Evolutionary conservation across 2,329 filamentous ascomycete genomes (phyloP).

Genomic region (Dendryphion nanum): DNA sequence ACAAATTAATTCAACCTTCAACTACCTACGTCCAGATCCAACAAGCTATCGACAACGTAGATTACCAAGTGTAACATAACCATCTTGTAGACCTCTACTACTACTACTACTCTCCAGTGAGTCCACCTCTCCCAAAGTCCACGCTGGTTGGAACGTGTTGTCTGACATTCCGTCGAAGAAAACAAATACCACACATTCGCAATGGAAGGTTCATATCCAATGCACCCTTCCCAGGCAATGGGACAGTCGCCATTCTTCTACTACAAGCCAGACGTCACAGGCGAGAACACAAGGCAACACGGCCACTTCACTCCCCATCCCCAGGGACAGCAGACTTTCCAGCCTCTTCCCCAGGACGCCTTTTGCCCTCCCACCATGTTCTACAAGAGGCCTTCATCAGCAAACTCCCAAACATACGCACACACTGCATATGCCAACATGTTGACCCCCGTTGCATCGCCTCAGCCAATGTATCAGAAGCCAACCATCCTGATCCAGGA

Average conservation of each 20-base stretch:
- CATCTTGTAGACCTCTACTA: constrained; percentile 10
- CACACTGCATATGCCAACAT: constrained; percentile 58
- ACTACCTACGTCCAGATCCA: constrained; percentile 4
- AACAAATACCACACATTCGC: constrained; percentile 26
- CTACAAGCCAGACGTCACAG: constrained; percentile 74
- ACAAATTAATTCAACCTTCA: constrained; percentile 21
- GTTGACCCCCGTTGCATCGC: constrained; percentile 75
- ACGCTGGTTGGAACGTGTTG: constrained; percentile 12
- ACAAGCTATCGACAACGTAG: too few species aligned
- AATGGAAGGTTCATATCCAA: constrained; percentile 66
- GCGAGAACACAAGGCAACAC: constrained; percentile 66
- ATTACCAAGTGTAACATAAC: constrained; percentile 6
- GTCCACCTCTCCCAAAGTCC: not conserved
- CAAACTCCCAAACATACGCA: constrained; percentile 58
- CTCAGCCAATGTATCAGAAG: constrained; percentile 71
- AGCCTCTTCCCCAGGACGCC: constrained; percentile 46
- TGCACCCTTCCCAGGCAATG: constrained; percentile 55
- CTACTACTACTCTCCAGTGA: too few species aligned
- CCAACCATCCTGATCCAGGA: constrained; percentile 67
- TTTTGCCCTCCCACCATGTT: constrained; percentile 47
- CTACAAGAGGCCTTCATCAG: constrained; percentile 57
- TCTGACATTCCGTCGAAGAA: constrained; percentile 21
- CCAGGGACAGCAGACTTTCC: constrained; percentile 37
- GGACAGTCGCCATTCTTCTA: constrained; percentile 80
- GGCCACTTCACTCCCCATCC: constrained; percentile 68